Evolutionary conservation across 2,329 filamentous ascomycete species (phyloP), one percentile per base, ranked within the genome.

Genomic region (Trichoderma citrinoviride): DNA sequence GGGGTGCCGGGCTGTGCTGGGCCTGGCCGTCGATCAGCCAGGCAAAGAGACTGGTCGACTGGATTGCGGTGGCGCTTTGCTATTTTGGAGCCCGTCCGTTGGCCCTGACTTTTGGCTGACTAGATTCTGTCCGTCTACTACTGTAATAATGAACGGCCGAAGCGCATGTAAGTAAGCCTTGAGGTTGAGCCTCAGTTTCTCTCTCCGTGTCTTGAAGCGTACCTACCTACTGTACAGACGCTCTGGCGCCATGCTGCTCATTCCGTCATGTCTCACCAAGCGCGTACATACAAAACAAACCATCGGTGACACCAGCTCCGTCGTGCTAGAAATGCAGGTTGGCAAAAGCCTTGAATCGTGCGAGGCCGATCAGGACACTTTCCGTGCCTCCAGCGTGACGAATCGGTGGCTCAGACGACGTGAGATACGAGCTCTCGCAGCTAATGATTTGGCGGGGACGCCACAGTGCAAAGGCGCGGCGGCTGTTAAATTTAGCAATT

Each of bases 1-100:
- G 61, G 58, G 55, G 49, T 29, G 57, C 50, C 49, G 64, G 64
- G 64, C 64, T 65, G 64, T 65, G 64, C 33, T 55, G 37, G 52
- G 43, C 14, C 41, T 64, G 44, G 55, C 50, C 41, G 47, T 46
- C 60, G 56, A 62, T 61, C 47, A 19, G 33, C 29, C 12, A 54
- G 29, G 37, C 21, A 54, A 40, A 44, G 19, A 44, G 19, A 44
- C n/a, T 43, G 40, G 40, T 43, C 37, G 25, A 15, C 50, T 53
- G 27, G 33, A 54, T 15, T 54, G 50, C 19, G 8, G 33, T 37
- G 27, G 33, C 50, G 50, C 15, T 15, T 41, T 53, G 60, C 40
- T 62, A 54, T 43, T 52, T 62, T 54, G 60, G 25, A 37, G 33
- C 33, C 33, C 33, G 33, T 37, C 33, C 33, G 33, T 37, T 12